phyloP scores from a whole-genome alignment of 768 basidiomycete genomes.

The Cytidiella melzeri region DNA sequence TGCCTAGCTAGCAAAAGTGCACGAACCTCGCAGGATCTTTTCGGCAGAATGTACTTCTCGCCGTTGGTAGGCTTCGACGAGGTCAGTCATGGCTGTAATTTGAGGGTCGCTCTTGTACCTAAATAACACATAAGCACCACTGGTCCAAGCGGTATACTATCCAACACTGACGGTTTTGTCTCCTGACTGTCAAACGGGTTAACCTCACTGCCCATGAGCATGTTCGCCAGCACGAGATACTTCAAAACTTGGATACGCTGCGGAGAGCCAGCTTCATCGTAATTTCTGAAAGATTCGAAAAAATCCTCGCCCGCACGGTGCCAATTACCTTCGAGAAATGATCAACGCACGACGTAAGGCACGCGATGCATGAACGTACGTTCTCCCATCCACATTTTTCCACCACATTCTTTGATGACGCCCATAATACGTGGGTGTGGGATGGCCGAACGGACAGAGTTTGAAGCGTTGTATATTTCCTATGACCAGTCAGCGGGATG shows the following conservation, averaged over 20 bases:
- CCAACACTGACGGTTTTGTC: slow-evolving; percentile 82
- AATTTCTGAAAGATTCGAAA: slow-evolving; percentile 97
- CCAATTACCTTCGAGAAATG: slow-evolving; percentile 72
- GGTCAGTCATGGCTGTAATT: slow-evolving; percentile 96
- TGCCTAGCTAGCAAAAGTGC: background rate
- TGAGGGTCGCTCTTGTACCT: slow-evolving; percentile 95
- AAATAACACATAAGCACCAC: background rate
- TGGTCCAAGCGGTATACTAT: background rate
- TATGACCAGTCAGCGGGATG: slow-evolving; percentile 25
- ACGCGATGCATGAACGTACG: slow-evolving; percentile 43
- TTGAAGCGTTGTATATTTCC: slow-evolving; percentile 97
- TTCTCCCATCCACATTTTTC: slow-evolving; percentile 99
- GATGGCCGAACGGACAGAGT: slow-evolving; percentile 89
- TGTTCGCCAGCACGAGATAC: slow-evolving; percentile 95
- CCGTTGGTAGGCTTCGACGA: slow-evolving; percentile 94
- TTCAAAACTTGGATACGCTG: slow-evolving; percentile 98
- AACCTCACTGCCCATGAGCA: slow-evolving; percentile 97
- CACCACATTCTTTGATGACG: slow-evolving; percentile 97
- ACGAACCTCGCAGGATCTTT: slow-evolving; percentile 80
- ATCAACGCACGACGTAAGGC: background rate
- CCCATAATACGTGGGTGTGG: slow-evolving; percentile 99
- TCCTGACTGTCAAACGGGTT: slow-evolving; percentile 99
- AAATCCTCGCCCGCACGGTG: slow-evolving; percentile 95
- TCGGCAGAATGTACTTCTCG: slow-evolving; percentile 97
- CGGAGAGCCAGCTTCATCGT: slow-evolving; percentile 95